These are phyloP conservation scores for Cicer chorassanicum DNA, from an alignment of 306 rosid species.

Conservation along the genomic window DNA sequence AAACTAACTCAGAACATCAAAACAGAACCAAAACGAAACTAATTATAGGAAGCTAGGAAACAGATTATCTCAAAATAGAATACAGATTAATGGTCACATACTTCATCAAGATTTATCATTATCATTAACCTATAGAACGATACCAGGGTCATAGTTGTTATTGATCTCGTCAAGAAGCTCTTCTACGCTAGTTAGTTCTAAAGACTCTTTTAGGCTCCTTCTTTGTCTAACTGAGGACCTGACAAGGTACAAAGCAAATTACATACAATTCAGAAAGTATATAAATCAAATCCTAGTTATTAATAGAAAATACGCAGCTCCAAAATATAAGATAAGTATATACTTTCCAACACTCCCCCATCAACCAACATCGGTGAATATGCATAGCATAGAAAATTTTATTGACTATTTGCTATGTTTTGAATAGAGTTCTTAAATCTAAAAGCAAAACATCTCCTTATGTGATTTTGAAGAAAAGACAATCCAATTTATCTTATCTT, in stretches of 20 bases:
- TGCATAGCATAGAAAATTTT: too few species aligned
- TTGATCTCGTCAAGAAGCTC: slow-evolving; percentile 77
- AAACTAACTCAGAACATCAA: slow-evolving; percentile 1
- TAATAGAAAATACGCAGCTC: neutral
- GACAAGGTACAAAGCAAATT: slow-evolving; percentile 40
- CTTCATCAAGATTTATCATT: slow-evolving; percentile 13
- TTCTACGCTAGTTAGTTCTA: slow-evolving; percentile 78
- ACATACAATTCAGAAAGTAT: neutral
- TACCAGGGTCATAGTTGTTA: slow-evolving; percentile 73
- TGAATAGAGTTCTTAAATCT: too few species aligned
- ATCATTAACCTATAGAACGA: slow-evolving; percentile 31
- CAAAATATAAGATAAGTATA: neutral
- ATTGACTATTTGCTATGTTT: too few species aligned
- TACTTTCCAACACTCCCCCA: neutral
- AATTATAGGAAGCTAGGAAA: slow-evolving; percentile 4
- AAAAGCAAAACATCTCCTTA: too few species aligned
- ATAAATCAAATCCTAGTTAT: neutral
- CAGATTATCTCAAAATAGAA: neutral
- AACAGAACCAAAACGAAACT: neutral
- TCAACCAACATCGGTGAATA: too few species aligned
- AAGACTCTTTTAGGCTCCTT: slow-evolving; percentile 80
- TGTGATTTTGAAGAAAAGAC: too few species aligned
- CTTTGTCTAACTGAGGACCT: slow-evolving; percentile 88
- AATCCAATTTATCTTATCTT: too few species aligned
- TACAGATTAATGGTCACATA: slow-evolving; percentile 6